Percentiles rank a stretch among this genome's conserved stretches.
These are phyloP conservation scores for Trichocladium antarcticum DNA, from an alignment of 495 filamentous ascomycete species.

Conservation along the genomic window DNA sequence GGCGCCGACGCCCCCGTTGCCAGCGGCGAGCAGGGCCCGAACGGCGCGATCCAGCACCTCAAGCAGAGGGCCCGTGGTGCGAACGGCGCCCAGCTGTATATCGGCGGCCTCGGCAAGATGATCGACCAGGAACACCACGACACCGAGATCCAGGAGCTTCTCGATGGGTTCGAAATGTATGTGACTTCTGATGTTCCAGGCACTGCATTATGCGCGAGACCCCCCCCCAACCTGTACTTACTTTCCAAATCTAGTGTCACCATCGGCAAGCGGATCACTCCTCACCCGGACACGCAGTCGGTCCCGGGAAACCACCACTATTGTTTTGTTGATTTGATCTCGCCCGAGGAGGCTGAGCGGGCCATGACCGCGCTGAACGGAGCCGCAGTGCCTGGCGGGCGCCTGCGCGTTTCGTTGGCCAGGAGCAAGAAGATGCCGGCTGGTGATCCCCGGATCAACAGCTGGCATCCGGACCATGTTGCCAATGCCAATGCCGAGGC, in stretches of 20 bases:
- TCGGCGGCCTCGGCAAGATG: conserved; percentile 52
- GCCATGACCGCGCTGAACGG: conserved; percentile 30
- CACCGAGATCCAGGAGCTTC: conserved; percentile 45
- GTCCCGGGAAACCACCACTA: conserved; percentile 52
- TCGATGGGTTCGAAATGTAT: conserved; percentile 45
- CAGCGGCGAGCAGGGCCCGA: conserved; percentile 11
- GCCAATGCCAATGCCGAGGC: too few species aligned
- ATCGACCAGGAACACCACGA: conserved; percentile 44
- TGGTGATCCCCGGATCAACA: too few species aligned
- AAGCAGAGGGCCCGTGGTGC: neutral
- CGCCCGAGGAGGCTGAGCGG: conserved; percentile 42
- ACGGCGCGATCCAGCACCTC: conserved; percentile 14
- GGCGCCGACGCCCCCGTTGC: neutral
- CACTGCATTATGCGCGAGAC: too few species aligned
- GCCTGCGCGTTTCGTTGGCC: conserved; percentile 17
- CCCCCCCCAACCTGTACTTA: too few species aligned
- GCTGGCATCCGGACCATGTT: neutral
- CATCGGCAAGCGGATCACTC: conserved; percentile 53
- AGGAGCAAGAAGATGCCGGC: neutral
- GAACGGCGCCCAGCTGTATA: conserved; percentile 47
- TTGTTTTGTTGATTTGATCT: conserved; percentile 55
- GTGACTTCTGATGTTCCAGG: too few species aligned
- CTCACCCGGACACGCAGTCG: conserved; percentile 42
- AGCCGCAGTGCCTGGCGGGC: neutral
- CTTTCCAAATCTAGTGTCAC: conserved; percentile 28